Evolutionary conservation across 2,329 filamentous ascomycete species (phyloP).

Genomic region (Phialophora tarda): DNA sequence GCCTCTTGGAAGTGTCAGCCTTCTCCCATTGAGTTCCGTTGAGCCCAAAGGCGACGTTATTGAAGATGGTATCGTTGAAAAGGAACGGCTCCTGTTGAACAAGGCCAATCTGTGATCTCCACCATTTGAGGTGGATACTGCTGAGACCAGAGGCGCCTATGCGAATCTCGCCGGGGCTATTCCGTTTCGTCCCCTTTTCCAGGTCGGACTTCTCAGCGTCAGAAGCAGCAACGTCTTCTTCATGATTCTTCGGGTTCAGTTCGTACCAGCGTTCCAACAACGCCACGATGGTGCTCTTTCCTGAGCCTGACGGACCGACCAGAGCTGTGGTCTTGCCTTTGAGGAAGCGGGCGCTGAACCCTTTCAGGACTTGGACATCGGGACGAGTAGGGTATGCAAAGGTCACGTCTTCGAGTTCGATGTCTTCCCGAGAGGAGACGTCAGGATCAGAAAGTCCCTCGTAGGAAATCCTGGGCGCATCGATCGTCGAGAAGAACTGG

Average conservation of each 20-base stretch:
- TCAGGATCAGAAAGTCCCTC: constrained; percentile 47
- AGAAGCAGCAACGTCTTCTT: constrained; percentile 5
- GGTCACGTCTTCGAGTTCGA: constrained; percentile 67
- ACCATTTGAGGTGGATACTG: constrained; percentile 67
- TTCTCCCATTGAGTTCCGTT: constrained; percentile 47
- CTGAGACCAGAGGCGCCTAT: constrained; percentile 61
- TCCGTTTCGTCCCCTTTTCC: constrained; percentile 8
- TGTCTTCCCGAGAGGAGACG: constrained; percentile 68
- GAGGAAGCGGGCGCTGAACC: constrained; percentile 44
- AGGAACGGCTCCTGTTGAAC: constrained; percentile 73
- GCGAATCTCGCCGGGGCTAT: constrained; percentile 55
- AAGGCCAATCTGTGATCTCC: constrained; percentile 64
- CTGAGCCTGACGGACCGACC: constrained; percentile 54
- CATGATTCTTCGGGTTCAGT: constrained; percentile 27
- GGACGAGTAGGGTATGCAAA: constrained; percentile 70
- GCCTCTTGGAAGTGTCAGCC: constrained; percentile 44
- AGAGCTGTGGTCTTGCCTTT: constrained; percentile 50
- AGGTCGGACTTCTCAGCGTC: background rate
- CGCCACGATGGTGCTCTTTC: constrained; percentile 54
- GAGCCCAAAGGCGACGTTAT: constrained; percentile 67
- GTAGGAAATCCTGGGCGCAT: constrained; percentile 59
- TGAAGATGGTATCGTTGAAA: constrained; percentile 69
- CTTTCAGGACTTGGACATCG: constrained; percentile 45
- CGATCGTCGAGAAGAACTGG: constrained; percentile 79
- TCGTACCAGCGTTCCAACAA: constrained; percentile 53